Base-by-base conservation (phyloP, 2,329 filamentous ascomycete genomes). In the Myriosclerotinia scirpicola region DNA sequence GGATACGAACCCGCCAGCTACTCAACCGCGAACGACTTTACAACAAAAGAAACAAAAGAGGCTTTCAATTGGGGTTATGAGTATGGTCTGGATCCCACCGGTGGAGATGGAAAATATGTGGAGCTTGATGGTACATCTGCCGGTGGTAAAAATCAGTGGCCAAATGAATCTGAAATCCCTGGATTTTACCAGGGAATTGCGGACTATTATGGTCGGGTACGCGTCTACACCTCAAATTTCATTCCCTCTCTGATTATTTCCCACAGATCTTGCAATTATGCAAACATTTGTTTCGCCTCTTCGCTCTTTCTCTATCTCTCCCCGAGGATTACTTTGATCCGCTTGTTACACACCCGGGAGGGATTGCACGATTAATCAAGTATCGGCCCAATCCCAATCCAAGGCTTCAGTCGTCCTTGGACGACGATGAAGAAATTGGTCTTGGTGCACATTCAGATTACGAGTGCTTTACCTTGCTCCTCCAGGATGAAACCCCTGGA, bases 391-490 rank as follows among this genome's bases (percentile, higher is more conserved):
- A 79, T 66, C 76, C 69, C 8, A 72, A 74, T 34, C 72, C 72
- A 9, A 72, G 72, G 20, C 70, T 73, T 2, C 65, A 73, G 5
- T 74, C 71, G 2, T 66, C 75, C 5, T 67, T 76, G 1, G 77
- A 66, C 36, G 66, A 70, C 54, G 70, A 71, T 38, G 72, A 73
- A 60, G 72, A 75, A 40, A 70, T 73, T 30, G 73, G 70, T 5
- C 80, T 75, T 2, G 83, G 83, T 0, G 82, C 81, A 3, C 84
- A 85, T 69, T 84, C 82, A 0, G 84, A 85, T 71, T 86, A 84
- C 69, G 82, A 83, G n/a, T 81, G 81, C 56, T 80, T 86, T 54
- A 86, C 84, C 0, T 77, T 86, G 40, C 79, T 87, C 14, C 78
- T 85, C 3, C 84, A 85, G 71, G 82, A 83, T 67, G 76, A 76